These are phyloP conservation scores for Naematelia encephala DNA, from an alignment of 768 basidiomycete genomes.

Conservation along the genomic window DNA sequence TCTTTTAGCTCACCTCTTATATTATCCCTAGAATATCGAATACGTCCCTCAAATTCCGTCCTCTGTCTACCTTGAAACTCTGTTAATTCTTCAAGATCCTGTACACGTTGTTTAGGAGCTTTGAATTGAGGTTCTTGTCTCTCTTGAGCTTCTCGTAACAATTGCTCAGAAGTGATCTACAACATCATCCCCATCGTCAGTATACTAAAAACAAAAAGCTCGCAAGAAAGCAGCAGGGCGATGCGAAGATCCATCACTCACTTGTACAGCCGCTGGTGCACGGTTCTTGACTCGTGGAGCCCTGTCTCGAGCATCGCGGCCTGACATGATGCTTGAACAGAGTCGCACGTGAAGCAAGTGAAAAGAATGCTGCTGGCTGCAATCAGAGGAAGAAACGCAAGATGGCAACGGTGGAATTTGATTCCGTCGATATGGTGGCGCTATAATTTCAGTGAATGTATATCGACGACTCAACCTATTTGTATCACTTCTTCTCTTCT, in stretches of 20 bases:
- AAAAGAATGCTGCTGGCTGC: neutral
- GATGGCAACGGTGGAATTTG: neutral
- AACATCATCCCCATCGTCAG: slow-evolving; percentile 8
- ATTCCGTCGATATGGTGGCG: neutral
- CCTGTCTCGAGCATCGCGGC: slow-evolving; percentile 41
- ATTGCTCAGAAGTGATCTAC: slow-evolving; percentile 96
- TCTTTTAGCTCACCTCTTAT: slow-evolving; percentile 42
- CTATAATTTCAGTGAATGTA: neutral
- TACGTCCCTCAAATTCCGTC: slow-evolving; percentile 81
- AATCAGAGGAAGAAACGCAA: neutral
- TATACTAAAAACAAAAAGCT: neutral
- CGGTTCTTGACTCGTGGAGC: slow-evolving; percentile 78
- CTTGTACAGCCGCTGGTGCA: slow-evolving; percentile 89
- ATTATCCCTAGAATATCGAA: slow-evolving; percentile 52
- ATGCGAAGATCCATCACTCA: slow-evolving; percentile 49
- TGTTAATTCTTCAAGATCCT: slow-evolving; percentile 82
- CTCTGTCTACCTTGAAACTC: slow-evolving; percentile 82
- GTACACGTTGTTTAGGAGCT: slow-evolving; percentile 90
- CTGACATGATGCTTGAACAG: slow-evolving; percentile 23
- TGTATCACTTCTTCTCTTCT: too few relatives aligned
- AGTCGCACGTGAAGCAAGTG: neutral
- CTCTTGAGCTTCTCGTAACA: slow-evolving; percentile 97
- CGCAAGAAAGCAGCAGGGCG: neutral
- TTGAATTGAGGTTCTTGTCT: slow-evolving; percentile 87
- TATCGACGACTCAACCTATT: neutral